Evolutionary conservation across 2,329 filamentous ascomycete genomes (phyloP).

Genomic region (Grosmannia penicillata): DNA sequence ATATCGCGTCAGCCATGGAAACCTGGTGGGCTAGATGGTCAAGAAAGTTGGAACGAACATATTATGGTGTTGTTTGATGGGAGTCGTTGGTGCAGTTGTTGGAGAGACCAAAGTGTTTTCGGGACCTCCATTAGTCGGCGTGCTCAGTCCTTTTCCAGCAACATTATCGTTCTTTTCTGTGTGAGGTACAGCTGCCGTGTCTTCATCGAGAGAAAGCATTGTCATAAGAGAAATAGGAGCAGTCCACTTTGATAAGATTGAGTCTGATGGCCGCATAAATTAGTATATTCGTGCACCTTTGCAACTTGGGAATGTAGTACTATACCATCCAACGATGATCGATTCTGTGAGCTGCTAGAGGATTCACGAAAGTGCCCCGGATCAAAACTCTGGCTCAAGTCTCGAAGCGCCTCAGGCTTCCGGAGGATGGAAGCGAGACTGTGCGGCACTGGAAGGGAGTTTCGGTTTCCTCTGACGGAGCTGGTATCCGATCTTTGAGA

Average conservation of each 20-base stretch:
- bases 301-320: too few species aligned
- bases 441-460: neutral
- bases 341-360: slow-evolving; percentile 6
- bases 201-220: slow-evolving; percentile 9
- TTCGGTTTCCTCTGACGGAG: neutral
- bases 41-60: too few species aligned
- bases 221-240: slow-evolving; percentile 7
- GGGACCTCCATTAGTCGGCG: too few species aligned
- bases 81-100: too few species aligned
- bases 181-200: neutral
- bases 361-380: slow-evolving; percentile 1
- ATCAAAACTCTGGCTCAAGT: neutral
- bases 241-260: slow-evolving; percentile 30
- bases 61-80: too few species aligned
- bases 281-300: too few species aligned
- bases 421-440: slow-evolving; percentile 2
- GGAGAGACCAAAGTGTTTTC: too few species aligned
- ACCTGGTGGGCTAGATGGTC: too few species aligned
- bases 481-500: neutral
- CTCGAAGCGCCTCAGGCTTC: neutral
- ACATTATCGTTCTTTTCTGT: neutral
- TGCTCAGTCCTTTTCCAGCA: too few species aligned
- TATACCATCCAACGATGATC: slow-evolving; percentile 8
- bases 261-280: slow-evolving; percentile 21
- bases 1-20: too few species aligned